phyloP scores from a whole-genome alignment of 768 basidiomycete genomes.

The Dentipellis fragilis region DNA sequence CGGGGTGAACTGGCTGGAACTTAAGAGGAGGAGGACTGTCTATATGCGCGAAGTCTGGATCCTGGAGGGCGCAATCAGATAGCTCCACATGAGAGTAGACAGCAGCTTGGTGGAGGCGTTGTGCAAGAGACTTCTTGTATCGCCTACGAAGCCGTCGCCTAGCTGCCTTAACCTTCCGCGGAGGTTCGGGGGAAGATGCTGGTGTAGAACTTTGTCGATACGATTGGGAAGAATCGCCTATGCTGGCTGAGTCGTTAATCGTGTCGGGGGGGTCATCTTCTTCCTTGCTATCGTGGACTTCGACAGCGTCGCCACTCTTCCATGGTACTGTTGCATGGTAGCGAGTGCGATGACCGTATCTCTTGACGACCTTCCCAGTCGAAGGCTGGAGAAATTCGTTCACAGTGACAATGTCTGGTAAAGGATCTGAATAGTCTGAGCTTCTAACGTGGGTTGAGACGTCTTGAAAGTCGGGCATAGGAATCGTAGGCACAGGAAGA shows the following conservation, averaged over 20 bases:
- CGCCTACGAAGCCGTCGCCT: constrained; percentile 1
- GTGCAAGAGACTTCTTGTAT: constrained; percentile 9
- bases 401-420: neutral
- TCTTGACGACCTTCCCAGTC: neutral
- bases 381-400: neutral
- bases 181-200: neutral
- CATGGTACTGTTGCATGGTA: neutral
- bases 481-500: too few species aligned
- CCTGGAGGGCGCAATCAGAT: neutral
- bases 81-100: constrained; percentile 9
- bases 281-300: too few species aligned
- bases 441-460: too few species aligned
- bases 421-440: too few species aligned
- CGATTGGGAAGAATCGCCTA: neutral
- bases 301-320: neutral
- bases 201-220: neutral
- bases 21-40: constrained; percentile 7
- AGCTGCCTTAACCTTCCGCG: neutral
- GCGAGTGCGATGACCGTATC: neutral
- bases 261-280: neutral
- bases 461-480: too few species aligned
- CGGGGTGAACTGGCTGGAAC: constrained; percentile 3
- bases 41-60: constrained; percentile 5
- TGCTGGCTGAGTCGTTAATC: neutral
- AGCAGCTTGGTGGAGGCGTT: constrained; percentile 12